Base-by-base conservation (phyloP, 2,329 filamentous ascomycete genomes). In the Colletotrichum filicis region DNA sequence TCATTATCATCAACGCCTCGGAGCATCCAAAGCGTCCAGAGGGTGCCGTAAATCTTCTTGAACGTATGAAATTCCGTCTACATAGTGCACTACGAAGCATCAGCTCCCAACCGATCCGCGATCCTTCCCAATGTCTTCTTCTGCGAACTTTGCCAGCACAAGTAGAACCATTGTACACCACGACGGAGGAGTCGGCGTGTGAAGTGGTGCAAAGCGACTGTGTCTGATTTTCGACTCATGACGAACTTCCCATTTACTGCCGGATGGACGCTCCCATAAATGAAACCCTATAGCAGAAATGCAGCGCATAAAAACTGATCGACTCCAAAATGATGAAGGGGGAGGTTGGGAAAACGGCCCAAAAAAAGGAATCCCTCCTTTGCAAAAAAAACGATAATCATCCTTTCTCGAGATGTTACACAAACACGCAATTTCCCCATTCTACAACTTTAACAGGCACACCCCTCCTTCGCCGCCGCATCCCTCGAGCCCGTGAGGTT, bases 381-480 rank as follows among this genome's bases (percentile, higher is more conserved):
- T 66, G 67, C 71, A 60, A 57, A 66, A 66, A 66, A 66, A 19
- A 56, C 71, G 56, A 57, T 61, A 42, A 19, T 28, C 35, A 49
- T n/a, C 35, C 64, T 14, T 26, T 42, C 58, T 26, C 37, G 11
- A 16, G 11, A 24, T 64, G 53, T 42, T 58, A 68, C 64, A 68
- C 52, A 32, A 16, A 22, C 56, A 56, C 61, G 19, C 24, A 61
- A 6, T 19, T 30, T 14, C 49, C 26, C 14, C 59, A 30, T 24
- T 59, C 58, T 66, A 75, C 52, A 49, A 62, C 81, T 42, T 42
- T 66, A 98, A 85, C 96, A 98, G 79, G 95, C 95, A 83, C 96
- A 98, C 57, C 94, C 93, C 80, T 98, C 95, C 87, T 97, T 97
- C 61, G 93, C 90, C n/a, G 91, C 92, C 76, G 90, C 89, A 75